A percentile compares a stretch with the other conserved stretches of the same genome.
These are phyloP conservation scores for Halophytophthora polymorphica DNA, from an alignment of 352 stramenopile species.

Conservation along the genomic window DNA sequence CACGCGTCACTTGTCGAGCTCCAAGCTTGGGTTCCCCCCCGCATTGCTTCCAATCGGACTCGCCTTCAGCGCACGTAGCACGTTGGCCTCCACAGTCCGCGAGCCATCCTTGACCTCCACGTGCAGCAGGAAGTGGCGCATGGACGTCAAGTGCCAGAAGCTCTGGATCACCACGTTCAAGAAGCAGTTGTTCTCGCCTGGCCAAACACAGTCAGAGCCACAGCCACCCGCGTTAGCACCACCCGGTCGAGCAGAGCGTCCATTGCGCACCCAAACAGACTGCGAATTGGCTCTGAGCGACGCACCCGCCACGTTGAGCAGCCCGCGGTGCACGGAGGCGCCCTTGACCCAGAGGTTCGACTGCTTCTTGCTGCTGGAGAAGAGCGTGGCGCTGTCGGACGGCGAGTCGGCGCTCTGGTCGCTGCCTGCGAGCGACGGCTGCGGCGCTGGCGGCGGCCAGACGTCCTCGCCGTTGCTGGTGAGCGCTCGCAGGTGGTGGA, in stretches of 20 bases:
- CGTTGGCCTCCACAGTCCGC: constrained; percentile 64
- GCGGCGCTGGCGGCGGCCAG: constrained; percentile 24
- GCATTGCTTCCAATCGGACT: neutral
- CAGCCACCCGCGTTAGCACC: neutral
- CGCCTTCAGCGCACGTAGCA: constrained; percentile 66
- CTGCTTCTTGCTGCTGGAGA: constrained; percentile 46
- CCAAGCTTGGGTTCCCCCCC: too few species aligned
- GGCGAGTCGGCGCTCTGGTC: constrained; percentile 26
- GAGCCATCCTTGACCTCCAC: constrained; percentile 84
- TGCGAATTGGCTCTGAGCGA: neutral
- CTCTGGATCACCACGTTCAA: constrained; percentile 90
- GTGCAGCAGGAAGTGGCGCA: constrained; percentile 82
- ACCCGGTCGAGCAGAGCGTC: too few species aligned
- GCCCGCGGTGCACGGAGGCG: constrained; percentile 72
- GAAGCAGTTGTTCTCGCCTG: constrained; percentile 90
- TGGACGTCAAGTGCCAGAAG: constrained; percentile 88
- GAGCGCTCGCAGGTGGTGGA: constrained; percentile 56
- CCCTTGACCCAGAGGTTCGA: constrained; percentile 80
- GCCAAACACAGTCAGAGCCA: neutral
- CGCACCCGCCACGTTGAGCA: constrained; percentile 59
- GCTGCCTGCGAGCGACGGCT: constrained; percentile 22
- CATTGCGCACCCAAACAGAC: too few species aligned
- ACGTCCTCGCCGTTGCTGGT: constrained; percentile 41
- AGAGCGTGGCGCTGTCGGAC: constrained; percentile 13
- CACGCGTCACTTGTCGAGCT: too few species aligned